Evolutionary conservation across 768 basidiomycete species (phyloP).

Genomic region (Phylloporus sp.): DNA sequence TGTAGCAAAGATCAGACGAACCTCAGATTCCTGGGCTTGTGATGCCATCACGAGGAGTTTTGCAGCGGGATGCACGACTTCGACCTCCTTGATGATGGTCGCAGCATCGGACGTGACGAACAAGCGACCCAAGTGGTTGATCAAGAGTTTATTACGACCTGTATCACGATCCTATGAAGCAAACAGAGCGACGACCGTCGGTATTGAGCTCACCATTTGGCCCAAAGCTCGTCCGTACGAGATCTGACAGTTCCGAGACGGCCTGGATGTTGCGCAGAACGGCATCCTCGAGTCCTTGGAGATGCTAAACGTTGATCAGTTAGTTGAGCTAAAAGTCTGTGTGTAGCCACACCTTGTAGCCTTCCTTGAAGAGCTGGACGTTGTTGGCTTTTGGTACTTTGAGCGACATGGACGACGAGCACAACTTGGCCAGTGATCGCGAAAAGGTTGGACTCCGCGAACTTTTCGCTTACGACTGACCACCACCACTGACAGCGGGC

Average conservation of each 20-base stretch:
- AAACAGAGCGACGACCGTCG: neutral
- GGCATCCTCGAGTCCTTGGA: slow-evolving; percentile 94
- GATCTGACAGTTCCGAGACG: slow-evolving; percentile 90
- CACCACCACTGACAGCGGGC: neutral
- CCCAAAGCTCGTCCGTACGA: slow-evolving; percentile 94
- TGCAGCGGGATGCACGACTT: slow-evolving; percentile 97
- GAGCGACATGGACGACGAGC: slow-evolving; percentile 64
- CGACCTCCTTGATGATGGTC: slow-evolving; percentile 96
- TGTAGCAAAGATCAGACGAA: slow-evolving; percentile 32
- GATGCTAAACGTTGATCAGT: slow-evolving; percentile 44
- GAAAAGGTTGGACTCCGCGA: slow-evolving; percentile 14
- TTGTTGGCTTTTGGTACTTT: slow-evolving; percentile 90
- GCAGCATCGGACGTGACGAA: slow-evolving; percentile 99
- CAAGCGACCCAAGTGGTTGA: slow-evolving; percentile 92
- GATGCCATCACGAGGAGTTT: slow-evolving; percentile 99
- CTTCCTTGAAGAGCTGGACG: slow-evolving; percentile 94
- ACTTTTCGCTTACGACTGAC: neutral
- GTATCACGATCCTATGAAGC: slow-evolving; percentile 8
- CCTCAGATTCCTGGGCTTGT: slow-evolving; percentile 94
- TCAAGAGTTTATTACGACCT: slow-evolving; percentile 97
- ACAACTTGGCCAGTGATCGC: neutral
- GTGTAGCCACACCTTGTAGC: slow-evolving; percentile 71
- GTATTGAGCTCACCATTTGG: slow-evolving; percentile 71
- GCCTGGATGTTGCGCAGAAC: slow-evolving; percentile 95
- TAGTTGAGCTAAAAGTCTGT: neutral